Evolutionary conservation across 73 alveolate genomes (phyloP).

Genomic region (Uronychia binucleata): DNA sequence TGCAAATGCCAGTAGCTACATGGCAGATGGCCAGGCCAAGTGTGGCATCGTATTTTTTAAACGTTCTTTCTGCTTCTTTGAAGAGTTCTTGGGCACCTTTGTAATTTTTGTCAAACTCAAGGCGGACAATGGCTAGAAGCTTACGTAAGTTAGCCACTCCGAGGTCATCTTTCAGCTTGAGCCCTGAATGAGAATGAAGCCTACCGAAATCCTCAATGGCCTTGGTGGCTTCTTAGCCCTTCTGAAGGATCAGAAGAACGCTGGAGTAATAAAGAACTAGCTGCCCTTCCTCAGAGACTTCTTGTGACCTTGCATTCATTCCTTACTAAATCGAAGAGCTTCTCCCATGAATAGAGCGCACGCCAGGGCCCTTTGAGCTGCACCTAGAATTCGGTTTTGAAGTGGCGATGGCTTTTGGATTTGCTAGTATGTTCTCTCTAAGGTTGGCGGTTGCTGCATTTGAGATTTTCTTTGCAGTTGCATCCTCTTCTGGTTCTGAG

Average conservation of each 20-base stretch:
- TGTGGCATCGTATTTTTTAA: neutral
- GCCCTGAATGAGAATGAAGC: too few species aligned
- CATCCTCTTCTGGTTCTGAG: too few species aligned
- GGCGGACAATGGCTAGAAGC: neutral
- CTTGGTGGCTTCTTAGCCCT: neutral
- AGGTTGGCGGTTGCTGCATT: too few species aligned
- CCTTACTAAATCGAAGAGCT: too few species aligned
- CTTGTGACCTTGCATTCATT: neutral
- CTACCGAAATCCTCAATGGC: slow-evolving; percentile 2
- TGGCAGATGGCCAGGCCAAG: neutral
- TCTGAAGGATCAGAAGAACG: neutral
- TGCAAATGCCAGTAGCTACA: neutral
- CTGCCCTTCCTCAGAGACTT: neutral
- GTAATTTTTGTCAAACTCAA: neutral
- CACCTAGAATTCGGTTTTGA: too few species aligned
- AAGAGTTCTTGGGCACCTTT: neutral
- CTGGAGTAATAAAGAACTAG: neutral
- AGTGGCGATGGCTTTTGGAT: too few species aligned
- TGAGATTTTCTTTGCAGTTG: too few species aligned
- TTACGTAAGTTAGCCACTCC: neutral
- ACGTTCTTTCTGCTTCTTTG: neutral
- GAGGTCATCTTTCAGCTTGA: neutral
- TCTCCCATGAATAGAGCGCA: too few species aligned
- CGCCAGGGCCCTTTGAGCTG: too few species aligned
- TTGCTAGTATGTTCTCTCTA: too few species aligned